phyloP scores from a whole-genome alignment of 2,329 filamentous ascomycete species.

The Xenoacremonium recifei region DNA sequence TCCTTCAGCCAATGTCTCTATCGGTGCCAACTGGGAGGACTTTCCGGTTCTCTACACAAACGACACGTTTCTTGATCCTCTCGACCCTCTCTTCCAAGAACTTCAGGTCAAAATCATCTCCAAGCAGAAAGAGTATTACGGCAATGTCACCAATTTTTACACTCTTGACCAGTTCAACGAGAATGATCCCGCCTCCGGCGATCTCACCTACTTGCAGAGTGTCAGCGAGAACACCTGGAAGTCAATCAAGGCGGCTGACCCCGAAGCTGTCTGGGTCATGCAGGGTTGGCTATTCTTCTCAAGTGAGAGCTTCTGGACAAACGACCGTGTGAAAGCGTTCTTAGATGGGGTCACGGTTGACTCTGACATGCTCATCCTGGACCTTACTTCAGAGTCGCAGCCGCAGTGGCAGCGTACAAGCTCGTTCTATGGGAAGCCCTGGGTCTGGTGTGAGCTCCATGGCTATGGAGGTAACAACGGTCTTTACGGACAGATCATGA shows the following conservation, averaged over 20 bases:
- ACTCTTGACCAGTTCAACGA: slow-evolving; percentile 55
- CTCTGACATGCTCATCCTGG: slow-evolving; percentile 48
- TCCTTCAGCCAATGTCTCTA: slow-evolving; percentile 42
- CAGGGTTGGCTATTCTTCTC: slow-evolving; percentile 51
- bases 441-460: slow-evolving; percentile 55
- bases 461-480: slow-evolving; percentile 49
- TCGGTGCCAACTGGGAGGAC: slow-evolving; percentile 41
- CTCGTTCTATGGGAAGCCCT: slow-evolving; percentile 50
- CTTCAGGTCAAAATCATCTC: slow-evolving; percentile 45
- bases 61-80: slow-evolving; percentile 47
- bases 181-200: slow-evolving; percentile 45
- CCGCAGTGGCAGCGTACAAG: slow-evolving; percentile 51
- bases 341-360: slow-evolving; percentile 42
- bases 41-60: slow-evolving; percentile 42
- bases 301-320: slow-evolving; percentile 42
- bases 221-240: slow-evolving; percentile 41
- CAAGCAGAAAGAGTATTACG: slow-evolving; percentile 45
- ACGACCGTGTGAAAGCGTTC: slow-evolving; percentile 46
- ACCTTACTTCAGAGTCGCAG: slow-evolving; percentile 47
- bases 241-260: slow-evolving; percentile 46
- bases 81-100: slow-evolving; percentile 40
- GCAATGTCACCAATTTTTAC: slow-evolving; percentile 47
- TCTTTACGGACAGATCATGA: slow-evolving; percentile 48
- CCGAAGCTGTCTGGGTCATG: slow-evolving; percentile 50
- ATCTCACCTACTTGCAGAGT: slow-evolving; percentile 40